These are phyloP conservation scores for Sutorius eximius DNA, from an alignment of 1,284 basidiomycete genomes.

Conservation along the genomic window DNA sequence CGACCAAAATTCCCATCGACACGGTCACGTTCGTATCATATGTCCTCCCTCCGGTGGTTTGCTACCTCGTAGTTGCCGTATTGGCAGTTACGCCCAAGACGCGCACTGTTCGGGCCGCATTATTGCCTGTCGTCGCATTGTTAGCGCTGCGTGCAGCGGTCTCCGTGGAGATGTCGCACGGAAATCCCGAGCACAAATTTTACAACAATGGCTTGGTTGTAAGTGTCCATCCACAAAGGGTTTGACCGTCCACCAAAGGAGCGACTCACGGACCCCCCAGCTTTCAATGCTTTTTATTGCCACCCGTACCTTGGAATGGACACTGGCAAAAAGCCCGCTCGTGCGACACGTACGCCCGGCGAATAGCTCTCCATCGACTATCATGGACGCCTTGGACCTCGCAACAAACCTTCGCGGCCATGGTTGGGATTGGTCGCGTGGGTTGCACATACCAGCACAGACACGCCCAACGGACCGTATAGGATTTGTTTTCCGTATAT, in stretches of 20 bases:
- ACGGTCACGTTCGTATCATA: conserved; percentile 7
- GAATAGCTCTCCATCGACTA: conserved; percentile 5
- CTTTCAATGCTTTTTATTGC: conserved; percentile 16
- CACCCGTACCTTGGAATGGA: conserved; percentile 21
- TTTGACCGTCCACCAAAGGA: neutral
- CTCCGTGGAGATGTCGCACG: conserved; percentile 42
- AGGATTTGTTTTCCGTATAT: conserved; percentile 39
- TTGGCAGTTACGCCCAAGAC: conserved; percentile 49
- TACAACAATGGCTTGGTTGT: conserved; percentile 42
- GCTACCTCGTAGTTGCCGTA: conserved; percentile 49
- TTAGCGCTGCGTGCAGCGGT: conserved; percentile 42
- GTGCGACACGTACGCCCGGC: conserved; percentile 12
- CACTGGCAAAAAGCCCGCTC: conserved; percentile 12
- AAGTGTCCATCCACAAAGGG: conserved; percentile 6
- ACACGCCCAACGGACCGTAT: conserved; percentile 39
- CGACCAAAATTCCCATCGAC: conserved; percentile 1
- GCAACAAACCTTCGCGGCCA: conserved; percentile 50
- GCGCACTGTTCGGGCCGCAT: conserved; percentile 39
- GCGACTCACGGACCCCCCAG: conserved; percentile 5
- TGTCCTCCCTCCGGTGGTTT: conserved; percentile 41
- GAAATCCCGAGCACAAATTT: conserved; percentile 37
- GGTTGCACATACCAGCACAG: conserved; percentile 44
- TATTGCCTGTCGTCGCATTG: conserved; percentile 46
- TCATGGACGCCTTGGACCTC: conserved; percentile 50
- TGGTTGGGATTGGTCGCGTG: conserved; percentile 46